Conservation (phyloP, 371 early-diverging fungal species). For the Syncephalastrum contaminatum region DNA sequence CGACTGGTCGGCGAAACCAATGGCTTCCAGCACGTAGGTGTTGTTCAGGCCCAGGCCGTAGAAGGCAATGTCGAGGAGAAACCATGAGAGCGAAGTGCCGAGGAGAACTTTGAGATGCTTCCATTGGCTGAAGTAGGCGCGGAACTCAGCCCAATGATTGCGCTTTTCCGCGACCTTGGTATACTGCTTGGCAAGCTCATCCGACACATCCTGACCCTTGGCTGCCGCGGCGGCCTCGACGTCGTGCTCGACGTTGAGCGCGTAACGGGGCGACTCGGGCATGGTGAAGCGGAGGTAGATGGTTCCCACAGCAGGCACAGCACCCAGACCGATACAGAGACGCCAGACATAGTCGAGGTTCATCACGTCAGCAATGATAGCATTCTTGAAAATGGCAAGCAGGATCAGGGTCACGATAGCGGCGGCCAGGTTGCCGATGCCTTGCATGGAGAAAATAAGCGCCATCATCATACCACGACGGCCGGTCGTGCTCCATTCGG, state of each 20-base stretch:
- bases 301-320: constrained; percentile 81
- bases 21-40: constrained; percentile 67
- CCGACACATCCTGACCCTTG: constrained; percentile 40
- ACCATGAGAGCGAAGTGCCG: constrained; percentile 81
- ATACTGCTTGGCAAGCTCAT: constrained; percentile 34
- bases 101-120: constrained; percentile 74
- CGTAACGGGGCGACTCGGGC: constrained; percentile 90
- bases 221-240: constrained; percentile 63
- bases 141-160: constrained; percentile 64
- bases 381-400: constrained; percentile 68
- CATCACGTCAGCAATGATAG: constrained; percentile 59
- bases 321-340: constrained; percentile 75
- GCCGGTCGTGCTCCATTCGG: constrained; percentile 81
- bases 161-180: constrained; percentile 44
- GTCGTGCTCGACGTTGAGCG: constrained; percentile 74
- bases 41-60: constrained; percentile 88
- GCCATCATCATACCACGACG: constrained; percentile 71
- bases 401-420: constrained; percentile 69
- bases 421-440: constrained; percentile 82
- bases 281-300: constrained; percentile 91
- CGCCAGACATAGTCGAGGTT: constrained; percentile 90
- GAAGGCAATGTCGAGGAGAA: constrained; percentile 85
- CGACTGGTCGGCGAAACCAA: constrained; percentile 59
- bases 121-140: constrained; percentile 77
- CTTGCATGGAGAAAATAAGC: constrained; percentile 91